Evolutionary conservation across 306 rosid species (phyloP), one percentile per base, ranked within the genome.

Genomic region (Cicer arietinum): DNA sequence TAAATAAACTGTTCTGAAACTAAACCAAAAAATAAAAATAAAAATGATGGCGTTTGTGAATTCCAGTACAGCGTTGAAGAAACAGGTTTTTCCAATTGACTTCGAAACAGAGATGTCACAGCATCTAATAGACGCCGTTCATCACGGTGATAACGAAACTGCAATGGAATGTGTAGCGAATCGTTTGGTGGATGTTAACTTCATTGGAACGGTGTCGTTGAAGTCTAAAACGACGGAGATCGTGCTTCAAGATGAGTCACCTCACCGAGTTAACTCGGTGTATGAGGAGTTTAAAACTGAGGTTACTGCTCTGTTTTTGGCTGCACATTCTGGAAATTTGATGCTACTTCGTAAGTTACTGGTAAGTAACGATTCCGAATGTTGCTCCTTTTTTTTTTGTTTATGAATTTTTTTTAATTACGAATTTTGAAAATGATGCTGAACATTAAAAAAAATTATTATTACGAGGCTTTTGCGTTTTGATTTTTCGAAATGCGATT

Each of bases 251-350:
- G 92, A 82, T 13, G 89, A 86, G 81, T 80, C 73, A 73, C 77
- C 89, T 60, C 88, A 86, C 68, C 64, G 83, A 78, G 90, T 90
- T 7, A 64, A 57, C 8, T 79, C 84, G 2, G 84, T 47, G 11
- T 83, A 78, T 76, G 85, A 90, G 76, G 92, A 90, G 84, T 90
- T 83, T 77, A 90, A 81, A 76, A 88, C 92, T 41, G 89, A 86
- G n/a, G 88, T 88, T 57, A 86, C 92, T 37, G 85, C 95, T 57
- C 82, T 90, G 77, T 88, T 90, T 45, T 78, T 90, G 42, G 90
- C 90, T 20, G 85, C 89, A 53, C 89, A 88, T 65, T 35, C 86
- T 7, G 92, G 90, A 65, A 88, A 90, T 72, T 71, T 81, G 37
- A n/a, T 47, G 5, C 85, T 90, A 12, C 72, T 86, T 4, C 78